Evolutionary conservation across 1,284 basidiomycete species (phyloP).

Genomic region (Marasmius oreades): DNA sequence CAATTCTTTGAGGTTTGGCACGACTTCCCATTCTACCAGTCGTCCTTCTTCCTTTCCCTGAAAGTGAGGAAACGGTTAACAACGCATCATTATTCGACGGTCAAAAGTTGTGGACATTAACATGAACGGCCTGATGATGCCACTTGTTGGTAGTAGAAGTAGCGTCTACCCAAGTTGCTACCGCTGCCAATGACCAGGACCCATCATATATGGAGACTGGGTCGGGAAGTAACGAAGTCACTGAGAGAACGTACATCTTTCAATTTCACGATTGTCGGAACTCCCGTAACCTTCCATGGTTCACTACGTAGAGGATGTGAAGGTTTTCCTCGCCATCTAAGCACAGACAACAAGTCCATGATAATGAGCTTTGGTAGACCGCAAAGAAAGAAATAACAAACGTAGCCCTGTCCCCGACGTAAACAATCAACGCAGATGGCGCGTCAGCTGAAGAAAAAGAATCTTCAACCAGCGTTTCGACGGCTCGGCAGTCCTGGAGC

Average conservation of each 20-base stretch:
- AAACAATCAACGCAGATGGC: slow-evolving; percentile 65
- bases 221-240: too few relatives aligned
- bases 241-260: slow-evolving; percentile 54
- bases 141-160: too few relatives aligned
- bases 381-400: slow-evolving; percentile 34
- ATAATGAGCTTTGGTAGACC: background rate
- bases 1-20: slow-evolving; percentile 26
- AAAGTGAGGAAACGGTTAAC: too few relatives aligned
- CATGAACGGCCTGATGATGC: too few relatives aligned
- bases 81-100: too few relatives aligned
- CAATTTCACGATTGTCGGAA: slow-evolving; percentile 76
- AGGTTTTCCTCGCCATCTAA: slow-evolving; percentile 63
- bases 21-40: slow-evolving; percentile 56
- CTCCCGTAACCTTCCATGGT: slow-evolving; percentile 59
- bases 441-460: slow-evolving; percentile 51
- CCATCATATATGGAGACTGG: slow-evolving; percentile 4
- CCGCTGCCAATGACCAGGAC: too few relatives aligned
- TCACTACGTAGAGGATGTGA: slow-evolving; percentile 61
- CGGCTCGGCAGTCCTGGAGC: slow-evolving; percentile 67
- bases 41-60: slow-evolving; percentile 54
- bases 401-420: slow-evolving; percentile 70
- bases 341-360: background rate
- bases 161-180: background rate
- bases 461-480: slow-evolving; percentile 58
- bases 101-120: too few relatives aligned